phyloP scores from a whole-genome alignment of 208 protist genomes.

The Wallacemonas sp. region DNA sequence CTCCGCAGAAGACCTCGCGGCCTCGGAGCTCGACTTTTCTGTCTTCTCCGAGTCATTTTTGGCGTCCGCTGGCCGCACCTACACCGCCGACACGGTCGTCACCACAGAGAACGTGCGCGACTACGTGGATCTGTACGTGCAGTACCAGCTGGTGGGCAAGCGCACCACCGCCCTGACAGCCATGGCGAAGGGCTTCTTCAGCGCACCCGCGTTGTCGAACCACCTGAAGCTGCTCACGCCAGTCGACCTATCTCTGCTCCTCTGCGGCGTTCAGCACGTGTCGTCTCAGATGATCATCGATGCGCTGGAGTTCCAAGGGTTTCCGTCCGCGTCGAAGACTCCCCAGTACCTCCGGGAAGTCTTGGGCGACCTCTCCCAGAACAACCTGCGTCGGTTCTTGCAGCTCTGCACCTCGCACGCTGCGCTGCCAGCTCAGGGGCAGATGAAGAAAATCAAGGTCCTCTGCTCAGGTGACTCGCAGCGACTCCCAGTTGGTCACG shows the following conservation, averaged over 20 bases:
- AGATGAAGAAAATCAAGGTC: constrained; percentile 67
- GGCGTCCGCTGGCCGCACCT: constrained; percentile 25
- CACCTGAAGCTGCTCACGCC: constrained; percentile 64
- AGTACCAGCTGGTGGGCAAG: constrained; percentile 48
- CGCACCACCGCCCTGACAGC: constrained; percentile 42
- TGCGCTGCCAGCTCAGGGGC: constrained; percentile 31
- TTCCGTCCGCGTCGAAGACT: constrained; percentile 45
- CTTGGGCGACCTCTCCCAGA: constrained; percentile 56
- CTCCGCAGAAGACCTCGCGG: constrained; percentile 48
- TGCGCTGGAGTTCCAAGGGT: constrained; percentile 63
- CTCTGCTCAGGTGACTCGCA: constrained; percentile 33
- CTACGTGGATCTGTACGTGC: constrained; percentile 54
- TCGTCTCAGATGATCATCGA: constrained; percentile 45
- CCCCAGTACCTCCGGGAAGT: constrained; percentile 54
- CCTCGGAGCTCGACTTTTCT: constrained; percentile 47
- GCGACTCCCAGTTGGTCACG: constrained; percentile 66
- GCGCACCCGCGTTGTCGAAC: constrained; percentile 28
- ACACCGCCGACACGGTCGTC: constrained; percentile 37
- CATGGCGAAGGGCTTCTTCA: constrained; percentile 58
- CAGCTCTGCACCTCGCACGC: constrained; percentile 65
- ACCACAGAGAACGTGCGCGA: constrained; percentile 56
- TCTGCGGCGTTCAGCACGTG: constrained; percentile 66
- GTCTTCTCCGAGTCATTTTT: constrained; percentile 44
- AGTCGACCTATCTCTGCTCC: constrained; percentile 56
- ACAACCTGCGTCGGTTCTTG: constrained; percentile 70